Percentiles rank a stretch among this genome's conserved stretches.
These are phyloP conservation scores for Aureobasidium melanogenum DNA, from an alignment of 2,329 filamentous ascomycete species.

Conservation along the genomic window DNA sequence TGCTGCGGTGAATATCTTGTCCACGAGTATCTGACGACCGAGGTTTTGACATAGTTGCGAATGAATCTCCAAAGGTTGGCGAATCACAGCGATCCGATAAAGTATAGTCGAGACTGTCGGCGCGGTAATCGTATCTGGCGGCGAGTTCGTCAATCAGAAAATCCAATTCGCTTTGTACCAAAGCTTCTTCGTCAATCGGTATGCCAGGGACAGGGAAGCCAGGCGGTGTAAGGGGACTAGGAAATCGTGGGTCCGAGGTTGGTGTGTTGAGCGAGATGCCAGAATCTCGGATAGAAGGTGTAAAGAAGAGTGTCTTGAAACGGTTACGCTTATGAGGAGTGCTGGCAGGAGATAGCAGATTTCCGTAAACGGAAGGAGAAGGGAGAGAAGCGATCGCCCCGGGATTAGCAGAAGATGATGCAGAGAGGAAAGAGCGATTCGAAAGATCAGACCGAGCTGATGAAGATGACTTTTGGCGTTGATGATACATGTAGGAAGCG, in stretches of 20 bases:
- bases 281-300: not conserved
- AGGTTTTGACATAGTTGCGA: not conserved
- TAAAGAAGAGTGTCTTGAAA: constrained; percentile 4
- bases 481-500: not conserved
- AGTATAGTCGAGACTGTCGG: not conserved
- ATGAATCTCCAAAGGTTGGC: not conserved
- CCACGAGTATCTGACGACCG: too few species aligned
- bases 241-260: not conserved
- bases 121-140: not conserved
- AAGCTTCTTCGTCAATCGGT: not conserved
- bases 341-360: not conserved
- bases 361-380: not conserved
- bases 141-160: not conserved
- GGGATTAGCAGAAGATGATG: not conserved
- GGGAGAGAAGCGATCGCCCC: not conserved
- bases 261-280: not conserved
- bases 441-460: not conserved
- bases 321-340: not conserved
- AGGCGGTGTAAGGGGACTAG: not conserved
- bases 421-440: not conserved
- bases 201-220: not conserved
- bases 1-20: not conserved
- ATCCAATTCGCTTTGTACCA: not conserved
- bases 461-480: constrained; percentile 1
- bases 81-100: not conserved